Conservation (phyloP, 371 early-diverging fungal genomes). For the Nematocida sp. region DNA sequence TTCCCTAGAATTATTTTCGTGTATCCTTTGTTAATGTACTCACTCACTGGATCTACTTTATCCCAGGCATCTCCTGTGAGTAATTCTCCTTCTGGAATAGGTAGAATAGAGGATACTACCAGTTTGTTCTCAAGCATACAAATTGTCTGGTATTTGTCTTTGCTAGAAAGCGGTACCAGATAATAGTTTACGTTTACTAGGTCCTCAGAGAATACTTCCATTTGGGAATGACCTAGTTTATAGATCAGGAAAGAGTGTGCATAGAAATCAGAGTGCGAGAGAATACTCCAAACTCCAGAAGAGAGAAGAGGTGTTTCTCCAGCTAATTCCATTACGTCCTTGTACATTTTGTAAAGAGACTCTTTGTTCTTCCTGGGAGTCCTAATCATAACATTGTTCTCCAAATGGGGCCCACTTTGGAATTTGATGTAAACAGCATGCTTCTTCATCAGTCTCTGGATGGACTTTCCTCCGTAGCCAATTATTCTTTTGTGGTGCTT, state of each 20-base stretch:
- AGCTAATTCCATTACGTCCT: slow-evolving; percentile 55
- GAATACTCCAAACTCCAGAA: background rate
- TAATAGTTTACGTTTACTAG: slow-evolving; percentile 27
- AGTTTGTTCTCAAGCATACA: background rate
- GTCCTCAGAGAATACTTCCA: slow-evolving; percentile 28
- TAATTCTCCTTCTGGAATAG: background rate
- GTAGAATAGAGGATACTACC: slow-evolving; percentile 2
- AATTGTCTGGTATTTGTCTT: background rate
- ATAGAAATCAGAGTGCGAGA: slow-evolving; percentile 52
- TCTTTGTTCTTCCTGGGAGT: slow-evolving; percentile 60
- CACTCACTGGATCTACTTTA: background rate
- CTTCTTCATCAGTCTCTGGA: slow-evolving; percentile 84
- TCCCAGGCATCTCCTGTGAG: slow-evolving; percentile 18
- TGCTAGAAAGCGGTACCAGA: background rate
- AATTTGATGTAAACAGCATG: slow-evolving; percentile 86
- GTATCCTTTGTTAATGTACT: slow-evolving; percentile 18
- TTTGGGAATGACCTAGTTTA: background rate
- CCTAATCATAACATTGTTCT: slow-evolving; percentile 60
- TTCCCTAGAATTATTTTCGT: slow-evolving; percentile 7
- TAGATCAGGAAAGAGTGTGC: slow-evolving; percentile 11
- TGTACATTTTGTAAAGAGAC: slow-evolving; percentile 54
- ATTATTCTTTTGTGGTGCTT: slow-evolving; percentile 81
- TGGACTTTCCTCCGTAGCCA: slow-evolving; percentile 82
- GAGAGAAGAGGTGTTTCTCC: slow-evolving; percentile 20
- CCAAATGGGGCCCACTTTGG: slow-evolving; percentile 41